Percentiles rank a stretch among this genome's conserved stretches.
phyloP scores from a whole-genome alignment of 106 monocot genomes.

The Xerophyta viscosa region DNA sequence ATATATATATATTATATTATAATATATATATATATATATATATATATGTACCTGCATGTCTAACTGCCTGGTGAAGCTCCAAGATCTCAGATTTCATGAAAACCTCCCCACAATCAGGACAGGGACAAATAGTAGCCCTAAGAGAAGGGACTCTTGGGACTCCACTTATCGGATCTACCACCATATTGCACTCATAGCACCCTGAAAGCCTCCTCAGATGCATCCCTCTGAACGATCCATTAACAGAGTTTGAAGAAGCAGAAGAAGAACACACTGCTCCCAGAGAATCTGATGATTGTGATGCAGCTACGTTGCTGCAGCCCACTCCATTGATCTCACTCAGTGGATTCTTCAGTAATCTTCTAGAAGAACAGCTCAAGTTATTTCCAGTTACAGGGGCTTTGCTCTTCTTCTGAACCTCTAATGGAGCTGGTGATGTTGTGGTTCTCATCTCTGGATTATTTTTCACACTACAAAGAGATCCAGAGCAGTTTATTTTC shows the following conservation, averaged over 20 bases:
- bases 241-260: too few relatives aligned
- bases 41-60: slow-evolving; percentile 62
- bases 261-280: slow-evolving; percentile 25
- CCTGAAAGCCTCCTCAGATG: slow-evolving; percentile 67
- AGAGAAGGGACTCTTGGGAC: slow-evolving; percentile 41
- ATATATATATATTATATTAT: too few relatives aligned
- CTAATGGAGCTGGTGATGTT: slow-evolving; percentile 9
- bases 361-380: background rate
- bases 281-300: slow-evolving; percentile 3
- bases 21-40: background rate
- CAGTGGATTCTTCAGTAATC: slow-evolving; percentile 20
- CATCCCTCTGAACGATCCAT: slow-evolving; percentile 64
- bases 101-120: slow-evolving; percentile 73
- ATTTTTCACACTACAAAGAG: slow-evolving; percentile 34
- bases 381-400: slow-evolving; percentile 4
- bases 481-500: slow-evolving; percentile 33
- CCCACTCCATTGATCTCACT: slow-evolving; percentile 22
- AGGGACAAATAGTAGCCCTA: slow-evolving; percentile 35
- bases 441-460: slow-evolving; percentile 13
- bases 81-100: slow-evolving; percentile 71
- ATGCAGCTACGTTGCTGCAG: slow-evolving; percentile 9
- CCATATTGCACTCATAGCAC: slow-evolving; percentile 74
- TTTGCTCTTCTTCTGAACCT: slow-evolving; percentile 16
- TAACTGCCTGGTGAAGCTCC: slow-evolving; percentile 56
- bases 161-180: slow-evolving; percentile 42